Base-by-base conservation (phyloP, 441 rosid species). In the Rhodomyrtus psidioides region DNA sequence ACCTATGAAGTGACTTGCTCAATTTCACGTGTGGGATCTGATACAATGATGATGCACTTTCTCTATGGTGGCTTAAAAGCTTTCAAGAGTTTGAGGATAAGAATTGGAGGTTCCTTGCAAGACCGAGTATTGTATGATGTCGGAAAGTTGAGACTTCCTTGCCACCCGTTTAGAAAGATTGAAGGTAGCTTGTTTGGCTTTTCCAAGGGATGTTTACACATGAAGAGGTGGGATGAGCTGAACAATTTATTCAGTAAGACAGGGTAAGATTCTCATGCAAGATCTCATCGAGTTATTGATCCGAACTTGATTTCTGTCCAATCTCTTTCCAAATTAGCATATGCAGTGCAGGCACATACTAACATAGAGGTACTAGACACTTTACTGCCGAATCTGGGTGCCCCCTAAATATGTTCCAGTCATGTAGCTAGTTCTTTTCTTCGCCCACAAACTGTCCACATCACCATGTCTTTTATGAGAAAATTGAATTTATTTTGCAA, bases 31-130 rank as follows among this genome's bases (percentile, higher is more conserved):
- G 39, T 24, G 62, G 49, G 27, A 70, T 82, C 34, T 49, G 84
- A 84, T 57, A 49, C 28, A 39, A 84, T 28, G 82, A 23, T 59
- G 16, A 87, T 65, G 21, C 55, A 84, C 70, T 87, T 55, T 55
- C 57, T 7, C 53, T 54, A 46, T 89, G 83, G 88, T 85, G 84
- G 82, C 27, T 81, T 83, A 76, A 79, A 89, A 97, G 99, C 99
- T 83, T 97, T 97, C 87, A 83, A 88, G 89, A 85, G 88, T 65
- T 89, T 97, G 94, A 93, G 99, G 93, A 92, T 97, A 92, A 93
- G 99, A 85, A 90, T 96, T 19, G 99, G 99, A 28, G 99, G 99
- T 81, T 96, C 99, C 60, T 90, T 97, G 90, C 99, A 97, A 95
- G 99, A 97, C 88, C 98, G 89, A 92, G 97, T 97, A 24, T 84